Evolutionary conservation across 148 eudicot genomes (phyloP).

Genomic region (Salicornia ramosissima): DNA sequence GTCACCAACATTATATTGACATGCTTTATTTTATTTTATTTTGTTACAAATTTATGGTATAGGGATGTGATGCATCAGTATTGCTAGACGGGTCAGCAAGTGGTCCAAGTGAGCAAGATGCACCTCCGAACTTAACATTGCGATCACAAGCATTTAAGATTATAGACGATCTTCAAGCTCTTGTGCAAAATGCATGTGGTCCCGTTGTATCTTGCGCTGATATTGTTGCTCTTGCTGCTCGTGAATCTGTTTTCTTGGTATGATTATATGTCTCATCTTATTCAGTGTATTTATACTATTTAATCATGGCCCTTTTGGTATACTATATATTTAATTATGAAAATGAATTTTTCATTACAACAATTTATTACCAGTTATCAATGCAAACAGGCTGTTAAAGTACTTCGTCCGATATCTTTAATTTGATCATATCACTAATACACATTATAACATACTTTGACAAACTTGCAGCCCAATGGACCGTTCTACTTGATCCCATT

Average conservation of each 20-base stretch:
- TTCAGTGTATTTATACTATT: too few relatives aligned
- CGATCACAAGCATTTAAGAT: constrained; percentile 51
- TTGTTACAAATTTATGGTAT: neutral
- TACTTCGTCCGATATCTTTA: too few relatives aligned
- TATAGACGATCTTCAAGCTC: constrained; percentile 57
- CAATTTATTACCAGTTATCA: too few relatives aligned
- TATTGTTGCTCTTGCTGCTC: constrained; percentile 59
- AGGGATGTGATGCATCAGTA: constrained; percentile 88
- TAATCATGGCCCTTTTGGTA: too few relatives aligned
- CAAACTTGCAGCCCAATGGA: constrained; percentile 32
- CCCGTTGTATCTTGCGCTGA: constrained; percentile 63
- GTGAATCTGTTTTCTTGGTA: constrained; percentile 62
- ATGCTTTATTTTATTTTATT: too few relatives aligned
- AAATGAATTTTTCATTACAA: too few relatives aligned
- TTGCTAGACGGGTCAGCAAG: constrained; percentile 56
- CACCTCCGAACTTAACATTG: constrained; percentile 56
- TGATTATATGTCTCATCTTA: too few relatives aligned
- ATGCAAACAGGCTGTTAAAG: too few relatives aligned
- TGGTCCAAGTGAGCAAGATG: constrained; percentile 58
- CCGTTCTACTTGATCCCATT: constrained; percentile 35
- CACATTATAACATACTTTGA: too few relatives aligned
- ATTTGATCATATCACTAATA: too few relatives aligned
- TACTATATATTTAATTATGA: too few relatives aligned
- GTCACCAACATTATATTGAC: too few relatives aligned
- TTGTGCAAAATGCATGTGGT: constrained; percentile 48